phyloP scores from a whole-genome alignment of 2,329 filamentous ascomycete species.

The Epichloe baconii region DNA sequence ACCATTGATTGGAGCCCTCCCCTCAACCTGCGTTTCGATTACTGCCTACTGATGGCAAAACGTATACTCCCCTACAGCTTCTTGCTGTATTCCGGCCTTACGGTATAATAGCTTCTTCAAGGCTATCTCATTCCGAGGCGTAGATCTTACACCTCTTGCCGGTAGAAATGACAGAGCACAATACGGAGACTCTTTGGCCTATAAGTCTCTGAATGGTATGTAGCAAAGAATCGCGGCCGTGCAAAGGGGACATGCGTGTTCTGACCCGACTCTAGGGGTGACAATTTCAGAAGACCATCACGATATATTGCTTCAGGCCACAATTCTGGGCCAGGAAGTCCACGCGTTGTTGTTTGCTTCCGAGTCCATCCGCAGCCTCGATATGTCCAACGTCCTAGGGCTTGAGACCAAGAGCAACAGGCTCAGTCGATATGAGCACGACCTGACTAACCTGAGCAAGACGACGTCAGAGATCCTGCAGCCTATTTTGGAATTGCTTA shows the following conservation, averaged over 20 bases:
- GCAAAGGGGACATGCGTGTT: not conserved
- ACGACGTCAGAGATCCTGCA: slow-evolving; percentile 29
- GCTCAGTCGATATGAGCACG: slow-evolving; percentile 12
- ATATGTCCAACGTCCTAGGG: slow-evolving; percentile 32
- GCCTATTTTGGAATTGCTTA: slow-evolving; percentile 36
- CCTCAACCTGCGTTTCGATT: slow-evolving; percentile 40
- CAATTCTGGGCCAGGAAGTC: slow-evolving; percentile 41
- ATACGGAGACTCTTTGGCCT: slow-evolving; percentile 34
- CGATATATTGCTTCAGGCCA: slow-evolving; percentile 33
- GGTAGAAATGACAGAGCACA: slow-evolving; percentile 29
- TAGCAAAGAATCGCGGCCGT: not conserved
- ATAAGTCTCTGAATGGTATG: slow-evolving; percentile 39
- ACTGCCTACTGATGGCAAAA: slow-evolving; percentile 25
- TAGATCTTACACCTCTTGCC: slow-evolving; percentile 32
- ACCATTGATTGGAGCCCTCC: slow-evolving; percentile 31
- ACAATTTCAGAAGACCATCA: slow-evolving; percentile 35
- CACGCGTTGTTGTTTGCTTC: slow-evolving; percentile 43
- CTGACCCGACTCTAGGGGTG: slow-evolving; percentile 21
- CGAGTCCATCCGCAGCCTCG: slow-evolving; percentile 40
- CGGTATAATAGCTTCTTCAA: slow-evolving; percentile 48
- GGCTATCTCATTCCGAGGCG: slow-evolving; percentile 39
- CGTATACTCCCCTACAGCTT: slow-evolving; percentile 37
- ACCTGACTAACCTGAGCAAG: slow-evolving; percentile 11
- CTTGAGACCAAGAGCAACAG: slow-evolving; percentile 12
- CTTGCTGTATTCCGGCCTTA: slow-evolving; percentile 43